Evolutionary conservation across 2,329 filamentous ascomycete species (phyloP).

Genomic region (Dryadomyces quercivorus): DNA sequence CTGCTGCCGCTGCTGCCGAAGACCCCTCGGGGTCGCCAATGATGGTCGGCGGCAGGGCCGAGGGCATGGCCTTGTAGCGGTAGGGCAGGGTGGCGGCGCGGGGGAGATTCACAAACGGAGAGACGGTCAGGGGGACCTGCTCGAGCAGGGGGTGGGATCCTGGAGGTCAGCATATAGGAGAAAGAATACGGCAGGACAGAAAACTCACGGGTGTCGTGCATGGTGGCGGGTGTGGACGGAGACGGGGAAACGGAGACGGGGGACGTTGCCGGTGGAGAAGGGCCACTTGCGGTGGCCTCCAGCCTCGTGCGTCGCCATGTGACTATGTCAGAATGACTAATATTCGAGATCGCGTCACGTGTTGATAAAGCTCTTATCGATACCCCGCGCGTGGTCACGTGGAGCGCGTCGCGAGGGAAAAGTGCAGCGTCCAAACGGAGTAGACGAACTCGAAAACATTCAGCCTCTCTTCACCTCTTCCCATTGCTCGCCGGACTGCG

Average conservation of each 20-base stretch:
- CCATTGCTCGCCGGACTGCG: too few species aligned
- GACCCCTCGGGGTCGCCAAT: conserved; percentile 24
- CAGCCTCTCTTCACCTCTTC: too few species aligned
- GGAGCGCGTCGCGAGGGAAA: too few species aligned
- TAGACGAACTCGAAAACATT: too few species aligned
- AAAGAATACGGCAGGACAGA: too few species aligned
- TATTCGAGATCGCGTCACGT: conserved; percentile 5
- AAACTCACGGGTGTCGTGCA: conserved; percentile 11
- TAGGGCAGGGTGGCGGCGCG: conserved; percentile 86
- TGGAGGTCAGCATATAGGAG: conserved; percentile 23
- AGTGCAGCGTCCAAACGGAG: too few species aligned
- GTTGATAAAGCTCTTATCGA: not conserved
- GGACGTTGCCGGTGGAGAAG: not conserved
- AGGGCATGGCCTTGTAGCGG: conserved; percentile 84
- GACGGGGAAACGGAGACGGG: too few species aligned
- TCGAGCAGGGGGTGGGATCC: conserved; percentile 77
- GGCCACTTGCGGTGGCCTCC: too few species aligned
- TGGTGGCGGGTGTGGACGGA: not conserved
- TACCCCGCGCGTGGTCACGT: not conserved
- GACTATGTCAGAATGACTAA: too few species aligned
- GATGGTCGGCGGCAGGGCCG: conserved; percentile 64
- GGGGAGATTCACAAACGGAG: conserved; percentile 84
- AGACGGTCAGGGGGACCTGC: conserved; percentile 86
- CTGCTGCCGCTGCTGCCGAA: conserved; percentile 18
- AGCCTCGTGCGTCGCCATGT: too few species aligned